Conservation (phyloP, 2,329 filamentous ascomycete genomes). For the Xylaria sp. region DNA sequence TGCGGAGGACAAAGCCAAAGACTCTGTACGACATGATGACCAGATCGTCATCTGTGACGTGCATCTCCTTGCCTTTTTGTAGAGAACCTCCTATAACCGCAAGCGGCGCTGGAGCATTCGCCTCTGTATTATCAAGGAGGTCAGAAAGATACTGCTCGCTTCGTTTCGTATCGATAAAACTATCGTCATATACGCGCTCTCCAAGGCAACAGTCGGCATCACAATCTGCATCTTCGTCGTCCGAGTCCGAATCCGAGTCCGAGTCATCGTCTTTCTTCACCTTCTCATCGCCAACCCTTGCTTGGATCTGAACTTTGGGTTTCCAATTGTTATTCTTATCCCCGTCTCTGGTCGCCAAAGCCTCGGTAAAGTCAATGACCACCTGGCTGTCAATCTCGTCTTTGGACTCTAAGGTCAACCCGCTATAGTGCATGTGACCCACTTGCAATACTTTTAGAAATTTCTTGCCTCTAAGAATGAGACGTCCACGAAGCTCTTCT, state of each 20-base stretch:
- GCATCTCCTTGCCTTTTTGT: no score
- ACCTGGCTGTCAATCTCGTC: constrained; percentile 49
- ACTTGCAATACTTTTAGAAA: constrained; percentile 25
- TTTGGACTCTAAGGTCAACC: constrained; percentile 35
- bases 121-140: neutral
- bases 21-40: constrained; percentile 50
- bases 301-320: neutral
- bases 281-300: no score
- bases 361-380: constrained; percentile 46
- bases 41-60: constrained; percentile 25
- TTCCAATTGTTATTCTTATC: constrained; percentile 25
- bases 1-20: constrained; percentile 51
- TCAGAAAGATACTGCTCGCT: neutral
- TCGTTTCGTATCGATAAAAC: no score
- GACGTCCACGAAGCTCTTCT: neutral
- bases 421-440: constrained; percentile 46
- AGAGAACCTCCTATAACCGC: no score
- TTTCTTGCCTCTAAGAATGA: constrained; percentile 30
- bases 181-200: no score
- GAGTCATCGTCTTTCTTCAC: no score
- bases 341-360: constrained; percentile 28
- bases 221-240: no score
- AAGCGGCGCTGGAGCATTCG: neutral
- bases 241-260: no score
- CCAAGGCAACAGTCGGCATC: no score